These are phyloP conservation scores for Penicillium sp. DNA, from an alignment of 2,329 filamentous ascomycete species.

Conservation along the genomic window DNA sequence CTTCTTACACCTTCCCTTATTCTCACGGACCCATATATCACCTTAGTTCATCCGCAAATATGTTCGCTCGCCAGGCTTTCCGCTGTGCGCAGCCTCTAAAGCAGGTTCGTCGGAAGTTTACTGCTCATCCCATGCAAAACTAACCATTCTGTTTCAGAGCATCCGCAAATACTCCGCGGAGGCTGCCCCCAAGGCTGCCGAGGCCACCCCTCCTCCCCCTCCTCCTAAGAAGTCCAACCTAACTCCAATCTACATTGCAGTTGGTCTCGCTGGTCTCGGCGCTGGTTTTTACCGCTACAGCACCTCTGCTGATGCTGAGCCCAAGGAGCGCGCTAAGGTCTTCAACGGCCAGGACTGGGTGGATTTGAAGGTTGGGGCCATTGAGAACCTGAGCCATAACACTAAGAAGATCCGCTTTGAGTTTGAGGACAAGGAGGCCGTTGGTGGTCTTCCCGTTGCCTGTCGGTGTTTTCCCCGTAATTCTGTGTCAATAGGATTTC, in stretches of 20 bases:
- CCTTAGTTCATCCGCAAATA: constrained; percentile 41
- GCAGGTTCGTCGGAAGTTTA: constrained; percentile 52
- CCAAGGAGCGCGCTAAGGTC: constrained; percentile 47
- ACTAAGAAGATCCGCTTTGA: constrained; percentile 90
- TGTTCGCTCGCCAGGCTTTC: constrained; percentile 68
- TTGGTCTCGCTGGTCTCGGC: constrained; percentile 46
- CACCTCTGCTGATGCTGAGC: constrained; percentile 31
- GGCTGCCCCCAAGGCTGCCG: constrained; percentile 29
- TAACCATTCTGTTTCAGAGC: constrained; percentile 46
- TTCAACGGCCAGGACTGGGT: constrained; percentile 88
- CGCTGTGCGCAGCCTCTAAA: constrained; percentile 65
- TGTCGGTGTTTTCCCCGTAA: constrained; percentile 50
- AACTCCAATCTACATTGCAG: constrained; percentile 54
- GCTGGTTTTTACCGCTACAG: constrained; percentile 58
- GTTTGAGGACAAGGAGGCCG: constrained; percentile 77
- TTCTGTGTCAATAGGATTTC: not conserved
- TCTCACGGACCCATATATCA: constrained; percentile 4
- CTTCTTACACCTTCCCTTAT: constrained; percentile 12
- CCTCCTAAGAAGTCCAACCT: constrained; percentile 55
- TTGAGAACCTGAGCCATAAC: constrained; percentile 86
- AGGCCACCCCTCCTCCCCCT: constrained; percentile 5
- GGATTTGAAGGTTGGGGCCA: constrained; percentile 72
- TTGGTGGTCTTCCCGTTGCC: constrained; percentile 77
- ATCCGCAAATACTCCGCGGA: constrained; percentile 72
- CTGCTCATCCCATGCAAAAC: not conserved